A percentile compares a stretch with the other conserved stretches of the same genome.
Evolutionary conservation across 768 basidiomycete species (phyloP).

Genomic region (Lactifluus volemus): DNA sequence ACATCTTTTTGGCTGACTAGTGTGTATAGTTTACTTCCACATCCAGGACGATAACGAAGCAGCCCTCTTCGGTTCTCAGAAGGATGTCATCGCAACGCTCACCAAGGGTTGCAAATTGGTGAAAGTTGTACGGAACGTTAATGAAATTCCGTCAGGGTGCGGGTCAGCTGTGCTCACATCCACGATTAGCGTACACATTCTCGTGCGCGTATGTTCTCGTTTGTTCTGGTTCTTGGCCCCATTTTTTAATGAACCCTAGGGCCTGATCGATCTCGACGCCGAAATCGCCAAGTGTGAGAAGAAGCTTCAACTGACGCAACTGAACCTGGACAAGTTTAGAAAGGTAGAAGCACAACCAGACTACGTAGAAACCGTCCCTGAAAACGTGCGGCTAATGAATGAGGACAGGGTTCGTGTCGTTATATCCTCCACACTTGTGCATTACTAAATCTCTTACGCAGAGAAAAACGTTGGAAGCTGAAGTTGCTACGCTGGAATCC

Average conservation of each 20-base stretch:
- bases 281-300: constrained; percentile 89
- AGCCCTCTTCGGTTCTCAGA: constrained; percentile 60
- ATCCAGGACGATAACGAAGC: constrained; percentile 55
- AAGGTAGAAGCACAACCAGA: constrained; percentile 67
- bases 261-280: constrained; percentile 79
- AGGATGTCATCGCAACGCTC: constrained; percentile 66
- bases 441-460: constrained; percentile 23
- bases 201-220: constrained; percentile 60
- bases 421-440: background rate
- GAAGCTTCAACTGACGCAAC: constrained; percentile 65
- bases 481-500: constrained; percentile 61
- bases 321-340: constrained; percentile 66
- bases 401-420: constrained; percentile 63
- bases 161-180: constrained; percentile 74
- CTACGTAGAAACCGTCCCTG: constrained; percentile 75
- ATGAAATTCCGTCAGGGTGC: constrained; percentile 81
- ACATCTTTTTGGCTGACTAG: background rate
- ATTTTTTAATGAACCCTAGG: constrained; percentile 36
- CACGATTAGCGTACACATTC: constrained; percentile 67
- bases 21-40: constrained; percentile 62
- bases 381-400: constrained; percentile 62
- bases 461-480: constrained; percentile 72
- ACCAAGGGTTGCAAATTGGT: constrained; percentile 83
- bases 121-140: constrained; percentile 51
- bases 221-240: too few species aligned